Base-by-base conservation (phyloP, 768 basidiomycete species). In the Lenzites betulinus region DNA sequence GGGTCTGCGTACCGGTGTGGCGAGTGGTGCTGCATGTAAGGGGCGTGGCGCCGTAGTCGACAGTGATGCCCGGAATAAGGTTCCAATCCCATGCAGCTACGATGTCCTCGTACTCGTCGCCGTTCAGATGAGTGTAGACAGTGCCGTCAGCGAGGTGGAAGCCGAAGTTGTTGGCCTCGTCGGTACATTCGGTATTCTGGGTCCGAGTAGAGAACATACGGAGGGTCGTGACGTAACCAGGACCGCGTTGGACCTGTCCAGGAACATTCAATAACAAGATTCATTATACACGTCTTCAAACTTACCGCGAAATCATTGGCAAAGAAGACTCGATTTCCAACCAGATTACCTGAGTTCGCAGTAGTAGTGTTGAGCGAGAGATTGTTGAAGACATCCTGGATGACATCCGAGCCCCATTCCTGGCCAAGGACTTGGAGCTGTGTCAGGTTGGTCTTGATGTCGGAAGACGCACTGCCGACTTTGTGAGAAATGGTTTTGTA, bases 21-120 rank as follows among this genome's bases (percentile, higher is more conserved):
- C 73, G 67, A 0, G 82, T 77, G 15, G 70, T 73, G 30, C 58
- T 70, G 64, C 85, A 87, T 39, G 67, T 69, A 22, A 89, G 73
- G 2, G 75, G 69, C 0, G 86, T 88, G 6, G 75, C 81, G 2
- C 73, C 76, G 68, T 87, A 86, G 66, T 88, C 83, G 33, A 81
- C 78, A 2, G 88, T 90, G 41, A 77, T 88, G 1, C 88, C 87
- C 2, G 88, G 87, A 47, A 90, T 83, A 8, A 87, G 76, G 65
- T 87, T 83, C 88, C 88, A 90, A 70, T 90, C 85, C 87, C 86
- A 87, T 0, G 82, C 78, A 2, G 82, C 87, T 15, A 81, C 71
- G 48, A 88, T 88, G 67, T 88, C 86, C 67, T 86, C 83, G 68
- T 90, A 89, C 72, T 89, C 87, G 66, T 83, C 75, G 16, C 87